These are phyloP conservation scores for Westerdykella ornata DNA, from an alignment of 2,329 filamentous ascomycete genomes.

Conservation along the genomic window DNA sequence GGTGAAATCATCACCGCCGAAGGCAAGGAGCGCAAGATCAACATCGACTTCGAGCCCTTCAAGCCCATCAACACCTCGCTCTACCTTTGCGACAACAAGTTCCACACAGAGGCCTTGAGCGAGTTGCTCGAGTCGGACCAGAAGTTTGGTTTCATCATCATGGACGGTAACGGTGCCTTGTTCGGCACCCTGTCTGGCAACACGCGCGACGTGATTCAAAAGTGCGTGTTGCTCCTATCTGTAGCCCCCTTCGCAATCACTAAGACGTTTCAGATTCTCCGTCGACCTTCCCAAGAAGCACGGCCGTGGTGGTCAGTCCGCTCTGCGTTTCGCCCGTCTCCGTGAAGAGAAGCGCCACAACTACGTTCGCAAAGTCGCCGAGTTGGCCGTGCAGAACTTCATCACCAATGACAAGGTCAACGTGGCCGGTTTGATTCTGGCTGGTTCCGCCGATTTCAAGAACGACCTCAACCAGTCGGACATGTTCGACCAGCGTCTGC, in stretches of 20 bases:
- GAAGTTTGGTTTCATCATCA: conserved; percentile 99
- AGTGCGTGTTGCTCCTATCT: conserved; percentile 38
- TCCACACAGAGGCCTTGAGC: conserved; percentile 94
- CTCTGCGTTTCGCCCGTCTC: conserved; percentile 97
- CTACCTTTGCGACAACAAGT: conserved; percentile 99
- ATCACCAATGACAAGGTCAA: conserved; percentile 99
- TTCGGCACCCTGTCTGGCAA: conserved; percentile 97
- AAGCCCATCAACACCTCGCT: conserved; percentile 99
- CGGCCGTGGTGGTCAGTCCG: conserved; percentile 99
- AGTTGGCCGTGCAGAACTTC: conserved; percentile 97
- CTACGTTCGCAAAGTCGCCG: conserved; percentile 97
- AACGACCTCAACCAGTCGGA: conserved; percentile 97
- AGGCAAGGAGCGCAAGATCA: conserved; percentile 99
- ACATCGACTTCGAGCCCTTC: conserved; percentile 99
- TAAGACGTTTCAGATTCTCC: conserved; percentile 53
- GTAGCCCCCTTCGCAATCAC: not conserved
- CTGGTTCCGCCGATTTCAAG: conserved; percentile 98
- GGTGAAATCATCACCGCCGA: conserved; percentile 99
- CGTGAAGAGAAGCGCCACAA: conserved; percentile 99
- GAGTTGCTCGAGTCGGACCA: conserved; percentile 98
- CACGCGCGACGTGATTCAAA: conserved; percentile 92
- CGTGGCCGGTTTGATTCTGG: conserved; percentile 88
- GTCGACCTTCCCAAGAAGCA: conserved; percentile 99
- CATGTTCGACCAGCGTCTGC: conserved; percentile 88
- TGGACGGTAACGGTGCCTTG: conserved; percentile 97